Conservation (phyloP, 768 basidiomycete species). For the Mycena amicta region DNA sequence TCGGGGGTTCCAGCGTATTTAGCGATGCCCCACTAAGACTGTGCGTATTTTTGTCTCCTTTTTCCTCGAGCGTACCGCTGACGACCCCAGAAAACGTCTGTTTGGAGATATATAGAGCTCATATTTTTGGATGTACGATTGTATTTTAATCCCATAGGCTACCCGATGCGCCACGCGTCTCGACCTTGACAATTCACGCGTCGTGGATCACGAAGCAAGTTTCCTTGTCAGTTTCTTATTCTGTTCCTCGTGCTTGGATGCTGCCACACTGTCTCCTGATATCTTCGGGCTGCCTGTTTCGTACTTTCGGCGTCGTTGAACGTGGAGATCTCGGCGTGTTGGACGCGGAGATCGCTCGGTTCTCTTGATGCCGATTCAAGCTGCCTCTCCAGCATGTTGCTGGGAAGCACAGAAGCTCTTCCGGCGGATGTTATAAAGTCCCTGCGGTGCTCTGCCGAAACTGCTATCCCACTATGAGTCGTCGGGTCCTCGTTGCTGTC, state of each 20-base stretch:
- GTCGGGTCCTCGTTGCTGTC: background rate
- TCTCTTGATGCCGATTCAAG: background rate
- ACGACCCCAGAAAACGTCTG: slow-evolving; percentile 54
- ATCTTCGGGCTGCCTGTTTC: too few species aligned
- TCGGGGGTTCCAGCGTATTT: slow-evolving; percentile 70
- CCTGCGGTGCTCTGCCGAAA: background rate
- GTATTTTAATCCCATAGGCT: slow-evolving; percentile 5
- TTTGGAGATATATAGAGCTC: slow-evolving; percentile 54
- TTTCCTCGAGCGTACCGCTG: background rate
- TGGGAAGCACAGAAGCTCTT: background rate
- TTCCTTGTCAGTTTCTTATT: too few species aligned
- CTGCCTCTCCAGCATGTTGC: background rate
- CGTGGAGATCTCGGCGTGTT: background rate
- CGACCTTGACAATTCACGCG: too few species aligned
- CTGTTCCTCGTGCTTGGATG: background rate
- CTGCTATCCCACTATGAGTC: background rate
- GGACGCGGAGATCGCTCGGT: background rate
- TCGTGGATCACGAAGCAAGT: background rate
- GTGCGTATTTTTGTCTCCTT: slow-evolving; percentile 48
- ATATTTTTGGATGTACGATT: slow-evolving; percentile 3
- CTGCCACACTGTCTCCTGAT: background rate
- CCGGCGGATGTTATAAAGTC: background rate
- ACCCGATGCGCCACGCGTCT: too few species aligned
- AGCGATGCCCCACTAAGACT: slow-evolving; percentile 71
- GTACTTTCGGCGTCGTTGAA: too few species aligned